These are phyloP conservation scores for Aspergillus sparsus DNA, from an alignment of 495 filamentous ascomycete genomes.

Conservation along the genomic window DNA sequence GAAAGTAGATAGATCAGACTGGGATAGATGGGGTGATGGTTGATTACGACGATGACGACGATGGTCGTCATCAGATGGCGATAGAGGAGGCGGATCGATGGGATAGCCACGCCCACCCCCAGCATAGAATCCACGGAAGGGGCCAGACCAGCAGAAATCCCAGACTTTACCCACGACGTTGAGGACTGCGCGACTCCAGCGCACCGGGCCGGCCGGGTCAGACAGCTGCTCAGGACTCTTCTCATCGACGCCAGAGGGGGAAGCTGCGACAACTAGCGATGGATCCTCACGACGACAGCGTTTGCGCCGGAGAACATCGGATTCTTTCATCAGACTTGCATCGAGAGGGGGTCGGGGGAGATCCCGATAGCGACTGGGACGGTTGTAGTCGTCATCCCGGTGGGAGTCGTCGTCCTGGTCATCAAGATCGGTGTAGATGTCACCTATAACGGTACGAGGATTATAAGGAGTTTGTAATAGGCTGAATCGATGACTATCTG, in stretches of 20 bases:
- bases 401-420: slow-evolving; percentile 11
- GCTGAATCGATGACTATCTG: slow-evolving; percentile 28
- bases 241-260: slow-evolving; percentile 21
- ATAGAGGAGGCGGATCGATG: slow-evolving; percentile 32
- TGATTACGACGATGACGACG: slow-evolving; percentile 2
- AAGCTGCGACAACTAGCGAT: slow-evolving; percentile 23
- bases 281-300: slow-evolving; percentile 43
- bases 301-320: slow-evolving; percentile 37
- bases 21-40: not conserved
- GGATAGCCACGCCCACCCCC: slow-evolving; percentile 75
- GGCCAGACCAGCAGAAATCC: slow-evolving; percentile 73
- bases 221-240: slow-evolving; percentile 29
- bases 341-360: slow-evolving; percentile 38
- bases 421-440: slow-evolving; percentile 39
- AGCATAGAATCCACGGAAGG: slow-evolving; percentile 82
- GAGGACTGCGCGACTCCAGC: slow-evolving; percentile 52
- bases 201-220: slow-evolving; percentile 26
- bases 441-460: slow-evolving; percentile 58
- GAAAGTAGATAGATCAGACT: not conserved
- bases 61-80: not conserved
- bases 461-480: slow-evolving; percentile 33
- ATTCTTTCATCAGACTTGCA: slow-evolving; percentile 29
- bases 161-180: slow-evolving; percentile 75
- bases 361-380: slow-evolving; percentile 49
- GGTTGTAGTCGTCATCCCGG: slow-evolving; percentile 29